These are phyloP conservation scores for Monascus purpureus DNA, from an alignment of 495 filamentous ascomycete genomes.

Conservation along the genomic window DNA sequence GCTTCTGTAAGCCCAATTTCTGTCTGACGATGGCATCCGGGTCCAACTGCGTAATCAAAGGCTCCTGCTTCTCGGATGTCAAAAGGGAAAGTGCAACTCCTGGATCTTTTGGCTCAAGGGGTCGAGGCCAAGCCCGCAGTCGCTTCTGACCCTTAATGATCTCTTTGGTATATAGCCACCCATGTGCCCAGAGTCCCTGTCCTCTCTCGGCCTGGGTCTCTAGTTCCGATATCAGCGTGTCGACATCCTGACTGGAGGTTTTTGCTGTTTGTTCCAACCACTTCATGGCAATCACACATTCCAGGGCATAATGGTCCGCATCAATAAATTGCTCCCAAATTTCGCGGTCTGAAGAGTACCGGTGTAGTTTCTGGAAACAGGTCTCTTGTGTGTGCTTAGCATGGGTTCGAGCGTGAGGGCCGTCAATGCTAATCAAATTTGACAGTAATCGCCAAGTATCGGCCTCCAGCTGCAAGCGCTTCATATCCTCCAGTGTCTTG, in stretches of 20 bases:
- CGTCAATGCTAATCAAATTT: conserved; percentile 41
- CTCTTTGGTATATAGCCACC: conserved; percentile 84
- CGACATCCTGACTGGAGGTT: conserved; percentile 50
- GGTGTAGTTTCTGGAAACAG: conserved; percentile 34
- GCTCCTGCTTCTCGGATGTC: conserved; percentile 41
- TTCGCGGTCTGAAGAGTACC: conserved; percentile 46
- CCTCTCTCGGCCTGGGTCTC: conserved; percentile 46
- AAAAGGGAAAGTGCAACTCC: conserved; percentile 41
- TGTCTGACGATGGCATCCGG: conserved; percentile 81
- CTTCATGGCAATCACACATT: conserved; percentile 60
- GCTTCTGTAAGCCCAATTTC: conserved; percentile 51
- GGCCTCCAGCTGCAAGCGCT: conserved; percentile 53
- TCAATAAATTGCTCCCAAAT: conserved; percentile 51
- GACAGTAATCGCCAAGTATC: conserved; percentile 82
- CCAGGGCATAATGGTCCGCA: conserved; percentile 53
- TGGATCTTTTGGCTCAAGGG: conserved; percentile 44
- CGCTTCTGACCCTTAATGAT: conserved; percentile 84
- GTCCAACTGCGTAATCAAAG: conserved; percentile 79
- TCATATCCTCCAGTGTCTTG: conserved; percentile 41
- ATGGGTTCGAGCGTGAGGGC: conserved; percentile 20
- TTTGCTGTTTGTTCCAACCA: conserved; percentile 70
- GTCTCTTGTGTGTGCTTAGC: conserved; percentile 22
- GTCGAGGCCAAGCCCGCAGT: conserved; percentile 47
- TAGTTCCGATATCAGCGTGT: conserved; percentile 57
- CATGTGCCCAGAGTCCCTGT: conserved; percentile 57